phyloP scores from a whole-genome alignment of 345 rosid genomes.

The Arabis alpina region DNA sequence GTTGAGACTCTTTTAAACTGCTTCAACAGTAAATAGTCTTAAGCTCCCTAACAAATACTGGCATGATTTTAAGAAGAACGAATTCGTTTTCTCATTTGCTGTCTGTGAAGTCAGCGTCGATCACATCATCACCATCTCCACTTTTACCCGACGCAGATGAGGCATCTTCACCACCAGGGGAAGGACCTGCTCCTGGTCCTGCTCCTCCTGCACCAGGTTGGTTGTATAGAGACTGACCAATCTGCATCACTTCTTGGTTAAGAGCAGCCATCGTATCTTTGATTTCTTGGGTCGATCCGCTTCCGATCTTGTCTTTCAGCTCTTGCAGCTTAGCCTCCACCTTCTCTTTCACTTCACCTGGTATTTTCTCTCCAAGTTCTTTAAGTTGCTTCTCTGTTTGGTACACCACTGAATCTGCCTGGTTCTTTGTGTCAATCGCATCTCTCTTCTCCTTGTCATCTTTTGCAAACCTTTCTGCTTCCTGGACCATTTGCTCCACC shows the following conservation, averaged over 20 bases:
- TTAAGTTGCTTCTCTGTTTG: slow-evolving; percentile 96
- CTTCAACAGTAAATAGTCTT: too few species aligned
- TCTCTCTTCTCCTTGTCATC: slow-evolving; percentile 98
- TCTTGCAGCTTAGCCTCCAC: slow-evolving; percentile 85
- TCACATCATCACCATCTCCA: slow-evolving; percentile 77
- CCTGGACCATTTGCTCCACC: slow-evolving; percentile 91
- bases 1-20: too few species aligned
- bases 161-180: slow-evolving; percentile 68
- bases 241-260: slow-evolving; percentile 95
- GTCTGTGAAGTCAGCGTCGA: slow-evolving; percentile 91
- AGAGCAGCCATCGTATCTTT: slow-evolving; percentile 87
- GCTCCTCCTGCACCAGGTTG: slow-evolving; percentile 76
- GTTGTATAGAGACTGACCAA: slow-evolving; percentile 89
- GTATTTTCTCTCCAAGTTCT: slow-evolving; percentile 91
- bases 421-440: slow-evolving; percentile 96
- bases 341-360: slow-evolving; percentile 84
- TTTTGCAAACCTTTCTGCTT: slow-evolving; percentile 83
- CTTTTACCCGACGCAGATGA: slow-evolving; percentile 61
- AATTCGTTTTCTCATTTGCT: slow-evolving; percentile 86
- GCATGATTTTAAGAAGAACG: too few species aligned
- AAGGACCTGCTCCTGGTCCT: slow-evolving; percentile 50
- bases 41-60: too few species aligned
- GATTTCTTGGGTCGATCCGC: slow-evolving; percentile 70
- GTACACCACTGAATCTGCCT: slow-evolving; percentile 89
- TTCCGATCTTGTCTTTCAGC: slow-evolving; percentile 77